A percentile compares a stretch with the other conserved stretches of the same genome.
Conservation (phyloP, 179 eudicot genomes). For the Drosera spatulata region DNA sequence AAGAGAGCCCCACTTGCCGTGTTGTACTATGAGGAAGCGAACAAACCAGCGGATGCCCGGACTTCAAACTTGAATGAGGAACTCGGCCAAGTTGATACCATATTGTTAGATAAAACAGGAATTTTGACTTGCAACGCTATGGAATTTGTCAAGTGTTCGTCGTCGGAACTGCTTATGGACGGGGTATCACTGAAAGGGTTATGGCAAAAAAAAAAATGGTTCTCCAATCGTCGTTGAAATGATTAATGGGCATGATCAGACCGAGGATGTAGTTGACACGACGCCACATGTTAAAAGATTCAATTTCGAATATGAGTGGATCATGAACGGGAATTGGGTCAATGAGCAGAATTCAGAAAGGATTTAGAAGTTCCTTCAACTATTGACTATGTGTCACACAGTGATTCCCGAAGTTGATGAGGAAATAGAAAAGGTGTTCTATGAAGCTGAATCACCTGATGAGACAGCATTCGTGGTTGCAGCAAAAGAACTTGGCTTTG, state of each 20-base stretch:
- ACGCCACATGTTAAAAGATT: conserved; percentile 53
- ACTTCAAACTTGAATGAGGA: too few relatives aligned
- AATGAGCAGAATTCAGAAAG: conserved; percentile 50
- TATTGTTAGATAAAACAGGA: conserved; percentile 90
- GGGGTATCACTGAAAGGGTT: conserved; percentile 78
- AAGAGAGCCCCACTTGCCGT: conserved; percentile 43
- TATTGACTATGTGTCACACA: conserved; percentile 78
- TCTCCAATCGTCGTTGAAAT: conserved; percentile 34
- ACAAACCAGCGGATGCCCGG: conserved; percentile 86
- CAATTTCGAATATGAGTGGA: conserved; percentile 73
- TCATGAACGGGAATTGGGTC: conserved; percentile 79
- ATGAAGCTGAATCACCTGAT: conserved; percentile 97
- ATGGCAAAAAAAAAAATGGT: conserved; percentile 75
- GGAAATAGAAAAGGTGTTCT: conserved; percentile 50
- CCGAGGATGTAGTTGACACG: conserved; percentile 10
- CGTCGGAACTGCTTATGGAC: conserved; percentile 82
- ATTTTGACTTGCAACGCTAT: conserved; percentile 87
- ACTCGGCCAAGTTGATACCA: conserved; percentile 87
- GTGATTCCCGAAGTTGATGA: conserved; percentile 87
- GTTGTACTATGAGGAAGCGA: conserved; percentile 80
- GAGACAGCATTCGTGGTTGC: conserved; percentile 97
- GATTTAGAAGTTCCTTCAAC: too few relatives aligned
- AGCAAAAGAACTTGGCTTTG: conserved; percentile 82
- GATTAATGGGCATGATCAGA: conserved; percentile 10
- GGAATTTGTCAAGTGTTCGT: conserved; percentile 89